Conservation (phyloP, 106 monocot species). For the Posidonia australis region DNA sequence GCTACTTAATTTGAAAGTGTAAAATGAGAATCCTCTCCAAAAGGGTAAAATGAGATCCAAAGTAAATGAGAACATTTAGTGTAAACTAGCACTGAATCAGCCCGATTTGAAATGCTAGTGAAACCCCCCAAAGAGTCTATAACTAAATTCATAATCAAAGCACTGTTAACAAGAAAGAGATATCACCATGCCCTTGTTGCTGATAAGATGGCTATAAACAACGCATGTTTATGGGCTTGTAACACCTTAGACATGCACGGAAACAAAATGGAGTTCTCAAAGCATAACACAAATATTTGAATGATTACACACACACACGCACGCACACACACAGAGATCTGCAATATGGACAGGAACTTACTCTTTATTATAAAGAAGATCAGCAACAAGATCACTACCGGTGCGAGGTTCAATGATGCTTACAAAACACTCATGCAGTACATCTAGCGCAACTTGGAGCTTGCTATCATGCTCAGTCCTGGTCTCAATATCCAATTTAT, state of each 20-base stretch:
- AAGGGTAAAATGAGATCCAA: background rate
- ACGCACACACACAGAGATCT: background rate
- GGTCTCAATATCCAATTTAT: conserved; percentile 11
- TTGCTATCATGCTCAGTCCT: conserved; percentile 28
- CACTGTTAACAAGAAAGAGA: no score
- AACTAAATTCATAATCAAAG: no score
- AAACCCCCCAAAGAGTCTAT: no score
- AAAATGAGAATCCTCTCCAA: background rate
- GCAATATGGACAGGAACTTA: conserved; percentile 11
- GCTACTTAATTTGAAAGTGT: background rate
- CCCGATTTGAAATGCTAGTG: no score
- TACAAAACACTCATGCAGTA: conserved; percentile 64
- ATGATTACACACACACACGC: no score
- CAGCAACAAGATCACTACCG: conserved; percentile 35
- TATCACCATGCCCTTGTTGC: no score
- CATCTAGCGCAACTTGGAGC: conserved; percentile 41
- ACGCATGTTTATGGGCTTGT: no score
- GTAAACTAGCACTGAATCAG: background rate
- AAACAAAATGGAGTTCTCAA: background rate
- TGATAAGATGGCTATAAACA: no score
- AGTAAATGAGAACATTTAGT: background rate
- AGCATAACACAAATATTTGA: background rate
- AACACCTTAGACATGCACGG: no score
- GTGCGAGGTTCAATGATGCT: conserved; percentile 41
- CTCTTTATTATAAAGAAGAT: conserved; percentile 54